These are phyloP conservation scores for Hygrocybe coccinea DNA, from an alignment of 768 basidiomycete species.

Conservation along the genomic window DNA sequence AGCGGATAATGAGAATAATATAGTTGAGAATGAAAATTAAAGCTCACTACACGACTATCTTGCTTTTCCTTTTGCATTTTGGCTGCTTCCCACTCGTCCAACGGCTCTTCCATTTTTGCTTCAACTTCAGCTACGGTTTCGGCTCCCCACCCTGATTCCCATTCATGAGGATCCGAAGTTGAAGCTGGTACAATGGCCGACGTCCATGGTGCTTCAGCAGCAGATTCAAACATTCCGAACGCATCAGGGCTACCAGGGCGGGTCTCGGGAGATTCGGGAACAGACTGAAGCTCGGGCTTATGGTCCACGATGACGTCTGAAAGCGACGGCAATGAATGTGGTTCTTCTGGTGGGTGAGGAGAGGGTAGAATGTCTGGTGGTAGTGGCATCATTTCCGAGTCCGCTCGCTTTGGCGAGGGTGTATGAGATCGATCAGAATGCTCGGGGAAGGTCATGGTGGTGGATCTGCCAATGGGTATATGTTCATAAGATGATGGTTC, in stretches of 20 bases:
- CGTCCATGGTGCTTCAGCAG: constrained; percentile 37
- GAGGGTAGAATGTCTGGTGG: constrained; percentile 13
- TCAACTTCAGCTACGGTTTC: constrained; percentile 13
- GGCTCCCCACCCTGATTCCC: constrained; percentile 36
- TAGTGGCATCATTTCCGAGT: constrained; percentile 9
- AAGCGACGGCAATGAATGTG: neutral
- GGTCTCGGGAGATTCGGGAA: neutral
- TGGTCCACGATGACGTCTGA: constrained; percentile 7
- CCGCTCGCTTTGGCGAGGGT: constrained; percentile 25
- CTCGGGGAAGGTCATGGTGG: too few relatives aligned
- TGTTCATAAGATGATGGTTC: constrained; percentile 40
- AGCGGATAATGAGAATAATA: constrained; percentile 13
- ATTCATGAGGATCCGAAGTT: constrained; percentile 15
- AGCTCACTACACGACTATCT: constrained; percentile 60
- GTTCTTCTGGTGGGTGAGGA: neutral
- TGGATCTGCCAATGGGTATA: constrained; percentile 20
- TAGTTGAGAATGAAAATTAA: constrained; percentile 13
- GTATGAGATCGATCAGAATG: too few relatives aligned
- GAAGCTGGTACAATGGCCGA: constrained; percentile 18
- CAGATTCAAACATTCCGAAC: constrained; percentile 59
- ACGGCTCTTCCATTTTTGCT: constrained; percentile 24
- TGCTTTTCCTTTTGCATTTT: constrained; percentile 52
- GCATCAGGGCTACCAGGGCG: constrained; percentile 35
- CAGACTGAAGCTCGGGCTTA: constrained; percentile 9
- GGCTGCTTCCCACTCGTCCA: constrained; percentile 68